phyloP scores from a whole-genome alignment of 2,329 filamentous ascomycete species.

The Trichoderma simmonsii region DNA sequence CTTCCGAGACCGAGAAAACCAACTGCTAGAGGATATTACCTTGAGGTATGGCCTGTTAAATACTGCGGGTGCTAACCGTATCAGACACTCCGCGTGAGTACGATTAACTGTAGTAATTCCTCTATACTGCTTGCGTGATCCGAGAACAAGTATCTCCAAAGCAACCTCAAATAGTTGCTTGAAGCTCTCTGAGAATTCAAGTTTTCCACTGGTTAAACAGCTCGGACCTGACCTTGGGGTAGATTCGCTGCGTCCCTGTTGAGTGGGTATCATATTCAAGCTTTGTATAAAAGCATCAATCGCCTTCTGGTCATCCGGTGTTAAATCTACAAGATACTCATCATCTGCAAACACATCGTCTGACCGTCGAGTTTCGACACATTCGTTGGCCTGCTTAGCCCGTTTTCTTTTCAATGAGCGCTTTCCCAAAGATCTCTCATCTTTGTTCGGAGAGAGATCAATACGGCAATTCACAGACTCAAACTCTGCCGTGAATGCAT shows the following conservation, averaged over 20 bases:
- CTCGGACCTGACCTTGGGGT: background rate
- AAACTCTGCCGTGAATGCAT: constrained; percentile 28
- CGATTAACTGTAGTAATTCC: constrained; percentile 23
- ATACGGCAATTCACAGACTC: constrained; percentile 28
- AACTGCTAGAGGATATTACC: constrained; percentile 24
- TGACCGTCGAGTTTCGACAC: background rate
- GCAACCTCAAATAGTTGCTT: constrained; percentile 22
- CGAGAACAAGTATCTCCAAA: constrained; percentile 29
- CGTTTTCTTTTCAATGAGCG: background rate
- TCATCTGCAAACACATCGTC: background rate
- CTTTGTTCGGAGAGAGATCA: constrained; percentile 21
- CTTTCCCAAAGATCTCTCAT: background rate
- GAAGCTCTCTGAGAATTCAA: background rate
- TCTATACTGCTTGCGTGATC: constrained; percentile 24
- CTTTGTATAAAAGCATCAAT: constrained; percentile 30
- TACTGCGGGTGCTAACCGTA: constrained; percentile 33
- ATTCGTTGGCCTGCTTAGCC: rapidly evolving
- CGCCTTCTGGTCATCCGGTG: constrained; percentile 26
- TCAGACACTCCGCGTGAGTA: constrained; percentile 26
- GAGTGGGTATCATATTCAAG: constrained; percentile 19
- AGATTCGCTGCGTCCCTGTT: too few species aligned
- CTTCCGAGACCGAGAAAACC: background rate
- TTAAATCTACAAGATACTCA: constrained; percentile 22
- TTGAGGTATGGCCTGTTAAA: constrained; percentile 37
- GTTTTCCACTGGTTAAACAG: background rate